Evolutionary conservation across 2,329 filamentous ascomycete species (phyloP), one percentile per base, ranked within the genome.

Genomic region (Colletotrichum gigasporum): DNA sequence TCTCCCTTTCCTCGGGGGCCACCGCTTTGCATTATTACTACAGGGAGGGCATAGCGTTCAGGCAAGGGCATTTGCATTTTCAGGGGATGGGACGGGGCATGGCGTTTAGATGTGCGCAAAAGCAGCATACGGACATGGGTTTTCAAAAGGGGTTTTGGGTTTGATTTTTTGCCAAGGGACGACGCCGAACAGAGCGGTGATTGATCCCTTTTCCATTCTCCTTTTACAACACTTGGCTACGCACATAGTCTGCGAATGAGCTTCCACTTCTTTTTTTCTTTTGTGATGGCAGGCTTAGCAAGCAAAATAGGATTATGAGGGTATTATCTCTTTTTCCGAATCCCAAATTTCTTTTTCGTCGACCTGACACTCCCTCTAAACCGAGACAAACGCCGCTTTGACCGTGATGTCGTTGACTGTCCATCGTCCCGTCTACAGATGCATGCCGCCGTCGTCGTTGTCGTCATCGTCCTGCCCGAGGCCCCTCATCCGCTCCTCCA

Each of bases 361-460:
- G 14, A 35, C 30, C 32, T 44, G 2, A 3, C 10, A 42, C 9
- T 24, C 45, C 35, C 1, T 10, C 24, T 16, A n/a, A 14, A 12
- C n/a, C n/a, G n/a, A 44, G 16, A 6, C 18, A 34, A 47, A 39
- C 28, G 55, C 20, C 55, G 35, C 26, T 18, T 58, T 56, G 8
- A 63, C 16, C 16, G 47, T 56, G 47, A 37, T n/a, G n/a, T n/a
- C n/a, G n/a, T n/a, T n/a, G n/a, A n/a, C n/a, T 11, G 8, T 26
- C 50, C 10, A 10, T 4, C 10, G n/a, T 11, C 24, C 39, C 24
- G 12, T 37, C 81, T 73, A 91, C 45, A 91, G 75, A 77, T 91
- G 87, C 79, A 91, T 80, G 1, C 89, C 89, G 18, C 82, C 85
- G 4, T 88, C 83, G 11, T 81, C 71, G 11, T 72, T 79, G 8